Evolutionary conservation across 192 early-diverging fungal genomes (phyloP).

Genomic region (Jimgerdemannia flammicorona): DNA sequence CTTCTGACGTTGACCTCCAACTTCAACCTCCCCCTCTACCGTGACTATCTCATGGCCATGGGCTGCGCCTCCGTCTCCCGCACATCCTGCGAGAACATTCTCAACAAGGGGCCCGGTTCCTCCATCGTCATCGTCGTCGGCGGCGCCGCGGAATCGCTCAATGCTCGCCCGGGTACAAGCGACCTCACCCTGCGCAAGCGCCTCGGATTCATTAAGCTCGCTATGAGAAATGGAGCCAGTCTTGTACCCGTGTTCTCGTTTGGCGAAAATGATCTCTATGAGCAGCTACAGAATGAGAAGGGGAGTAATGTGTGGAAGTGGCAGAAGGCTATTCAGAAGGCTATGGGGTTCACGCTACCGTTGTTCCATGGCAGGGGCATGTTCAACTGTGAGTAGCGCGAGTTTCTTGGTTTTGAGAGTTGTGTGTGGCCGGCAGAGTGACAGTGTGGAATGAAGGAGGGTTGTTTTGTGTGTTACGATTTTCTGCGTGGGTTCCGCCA

Average conservation of each 20-base stretch:
- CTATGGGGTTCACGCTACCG: slow-evolving; percentile 69
- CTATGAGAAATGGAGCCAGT: slow-evolving; percentile 67
- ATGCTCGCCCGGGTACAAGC: slow-evolving; percentile 56
- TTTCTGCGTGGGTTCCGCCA: neutral
- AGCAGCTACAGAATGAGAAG: slow-evolving; percentile 65
- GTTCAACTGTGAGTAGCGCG: slow-evolving; percentile 73
- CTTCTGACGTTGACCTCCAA: slow-evolving; percentile 81
- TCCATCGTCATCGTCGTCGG: slow-evolving; percentile 86
- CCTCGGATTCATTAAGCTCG: slow-evolving; percentile 88
- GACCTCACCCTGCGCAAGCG: slow-evolving; percentile 78
- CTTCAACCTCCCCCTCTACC: slow-evolving; percentile 83
- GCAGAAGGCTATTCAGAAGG: slow-evolving; percentile 68
- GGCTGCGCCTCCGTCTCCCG: slow-evolving; percentile 77
- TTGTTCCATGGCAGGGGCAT: slow-evolving; percentile 84
- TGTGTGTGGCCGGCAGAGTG: neutral
- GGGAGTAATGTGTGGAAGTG: slow-evolving; percentile 63
- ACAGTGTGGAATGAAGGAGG: neutral
- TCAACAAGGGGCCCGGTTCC: slow-evolving; percentile 62
- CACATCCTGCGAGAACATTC: slow-evolving; percentile 71
- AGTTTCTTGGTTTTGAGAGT: neutral
- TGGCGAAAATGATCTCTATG: slow-evolving; percentile 92
- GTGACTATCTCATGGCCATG: slow-evolving; percentile 77
- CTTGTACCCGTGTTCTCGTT: slow-evolving; percentile 91
- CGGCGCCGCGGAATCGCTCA: slow-evolving; percentile 82
- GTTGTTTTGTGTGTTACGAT: neutral